Conservation (phyloP, 148 eudicot species). For the Euryodendron excelsum region DNA sequence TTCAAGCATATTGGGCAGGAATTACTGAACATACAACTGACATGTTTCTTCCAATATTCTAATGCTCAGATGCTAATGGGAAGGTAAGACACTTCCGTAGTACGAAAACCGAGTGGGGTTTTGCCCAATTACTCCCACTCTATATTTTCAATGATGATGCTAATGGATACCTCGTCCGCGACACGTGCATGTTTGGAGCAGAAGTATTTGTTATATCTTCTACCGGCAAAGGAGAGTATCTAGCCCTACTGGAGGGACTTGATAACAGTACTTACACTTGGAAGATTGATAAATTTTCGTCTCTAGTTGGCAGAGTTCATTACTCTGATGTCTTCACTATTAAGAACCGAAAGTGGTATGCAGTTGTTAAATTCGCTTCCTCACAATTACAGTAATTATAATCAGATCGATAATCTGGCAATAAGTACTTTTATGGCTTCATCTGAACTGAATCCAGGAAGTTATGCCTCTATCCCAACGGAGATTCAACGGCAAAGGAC, state of each 20-base stretch:
- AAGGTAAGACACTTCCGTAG: neutral
- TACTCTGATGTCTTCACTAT: neutral
- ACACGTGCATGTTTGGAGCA: neutral
- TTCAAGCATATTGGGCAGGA: too few relatives aligned
- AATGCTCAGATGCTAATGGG: neutral
- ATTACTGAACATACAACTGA: too few relatives aligned
- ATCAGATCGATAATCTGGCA: neutral
- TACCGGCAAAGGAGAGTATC: neutral
- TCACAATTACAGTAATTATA: too few relatives aligned
- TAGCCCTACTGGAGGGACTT: neutral
- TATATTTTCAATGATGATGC: neutral
- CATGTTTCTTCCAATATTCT: neutral
- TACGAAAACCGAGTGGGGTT: neutral
- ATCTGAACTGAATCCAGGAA: neutral
- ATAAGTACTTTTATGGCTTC: neutral
- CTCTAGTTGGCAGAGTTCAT: neutral
- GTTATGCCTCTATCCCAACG: neutral
- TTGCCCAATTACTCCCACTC: neutral
- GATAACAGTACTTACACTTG: neutral
- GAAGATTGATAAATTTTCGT: neutral
- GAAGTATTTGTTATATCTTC: neutral
- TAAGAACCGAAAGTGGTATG: neutral
- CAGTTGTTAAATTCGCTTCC: neutral
- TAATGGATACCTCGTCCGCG: neutral
- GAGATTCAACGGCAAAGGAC: neutral